Evolutionary conservation across 2,329 filamentous ascomycete genomes (phyloP).

Genomic region (Talaromyces sp.): DNA sequence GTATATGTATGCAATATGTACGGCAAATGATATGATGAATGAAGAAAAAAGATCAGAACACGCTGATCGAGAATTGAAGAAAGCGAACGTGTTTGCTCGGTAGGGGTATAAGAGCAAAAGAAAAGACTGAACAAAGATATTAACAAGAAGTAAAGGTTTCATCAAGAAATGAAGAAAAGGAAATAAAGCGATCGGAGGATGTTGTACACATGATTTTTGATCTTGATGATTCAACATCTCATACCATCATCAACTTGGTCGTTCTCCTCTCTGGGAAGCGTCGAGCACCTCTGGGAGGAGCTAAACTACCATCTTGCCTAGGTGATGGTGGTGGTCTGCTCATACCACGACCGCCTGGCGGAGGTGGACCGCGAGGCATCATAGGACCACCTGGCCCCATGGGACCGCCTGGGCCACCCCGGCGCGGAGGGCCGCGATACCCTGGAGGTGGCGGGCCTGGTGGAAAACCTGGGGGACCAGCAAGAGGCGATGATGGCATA

Average conservation of each 20-base stretch:
- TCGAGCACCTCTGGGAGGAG: conserved; percentile 33
- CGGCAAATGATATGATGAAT: neutral
- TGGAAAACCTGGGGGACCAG: conserved; percentile 30
- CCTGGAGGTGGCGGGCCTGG: conserved; percentile 24
- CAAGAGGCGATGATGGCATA: conserved; percentile 35
- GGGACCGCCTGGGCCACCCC: conserved; percentile 27
- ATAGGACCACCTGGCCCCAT: conserved; percentile 20
- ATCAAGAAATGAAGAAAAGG: neutral
- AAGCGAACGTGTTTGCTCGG: conserved; percentile 17
- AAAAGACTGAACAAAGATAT: neutral
- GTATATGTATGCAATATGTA: conserved; percentile 12
- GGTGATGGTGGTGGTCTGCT: conserved; percentile 22
- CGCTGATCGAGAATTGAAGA: neutral
- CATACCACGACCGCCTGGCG: conserved; percentile 27
- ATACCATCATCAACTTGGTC: conserved; percentile 51
- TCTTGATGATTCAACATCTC: conserved; percentile 26
- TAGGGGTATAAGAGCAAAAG: conserved; percentile 21
- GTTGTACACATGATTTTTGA: conserved; percentile 9
- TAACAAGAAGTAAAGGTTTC: conserved; percentile 7
- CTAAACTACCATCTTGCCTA: conserved; percentile 6
- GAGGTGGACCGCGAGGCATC: conserved; percentile 22
- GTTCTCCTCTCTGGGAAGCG: conserved; percentile 51
- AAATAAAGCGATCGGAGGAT: conserved; percentile 6
- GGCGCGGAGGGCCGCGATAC: conserved; percentile 26
- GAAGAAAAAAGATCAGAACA: conserved; percentile 5